Conservation (phyloP, 2,329 filamentous ascomycete species). For the Fusarium nisikadoi region DNA sequence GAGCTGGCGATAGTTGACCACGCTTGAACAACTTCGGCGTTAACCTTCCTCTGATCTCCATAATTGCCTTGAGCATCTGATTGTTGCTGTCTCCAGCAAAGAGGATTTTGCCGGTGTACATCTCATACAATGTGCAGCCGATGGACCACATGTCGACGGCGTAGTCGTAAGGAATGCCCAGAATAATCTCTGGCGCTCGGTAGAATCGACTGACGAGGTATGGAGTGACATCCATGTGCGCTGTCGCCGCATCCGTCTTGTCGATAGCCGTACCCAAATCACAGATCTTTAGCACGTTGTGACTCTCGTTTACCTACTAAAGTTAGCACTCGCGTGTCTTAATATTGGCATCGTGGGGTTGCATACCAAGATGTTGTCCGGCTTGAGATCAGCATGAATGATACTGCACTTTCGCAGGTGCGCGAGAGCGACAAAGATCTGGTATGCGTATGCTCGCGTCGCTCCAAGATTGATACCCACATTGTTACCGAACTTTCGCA, state of each 20-base stretch:
- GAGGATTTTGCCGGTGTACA: conserved; percentile 97
- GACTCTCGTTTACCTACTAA: conserved; percentile 76
- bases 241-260: conserved; percentile 77
- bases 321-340: conserved; percentile 21
- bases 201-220: conserved; percentile 98
- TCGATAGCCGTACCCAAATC: conserved; percentile 97
- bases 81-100: conserved; percentile 97
- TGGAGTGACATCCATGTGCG: conserved; percentile 85
- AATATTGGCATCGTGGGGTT: not conserved
- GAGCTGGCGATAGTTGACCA: conserved; percentile 77
- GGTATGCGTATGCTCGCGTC: conserved; percentile 88
- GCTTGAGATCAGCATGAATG: conserved; percentile 95
- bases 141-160: conserved; percentile 98
- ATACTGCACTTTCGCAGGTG: conserved; percentile 93
- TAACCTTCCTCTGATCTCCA: conserved; percentile 94
- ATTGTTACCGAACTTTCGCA: conserved; percentile 96
- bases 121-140: conserved; percentile 94
- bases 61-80: conserved; percentile 95
- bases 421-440: conserved; percentile 90
- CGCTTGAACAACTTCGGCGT: conserved; percentile 89
- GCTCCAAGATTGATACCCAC: conserved; percentile 90
- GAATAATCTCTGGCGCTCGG: conserved; percentile 93
- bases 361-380: conserved; percentile 90
- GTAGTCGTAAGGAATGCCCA: conserved; percentile 96
- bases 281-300: conserved; percentile 90